Evolutionary conservation across 495 filamentous ascomycete species (phyloP), one percentile per base, ranked within the genome.

Genomic region (Penicillium egyptiacum): DNA sequence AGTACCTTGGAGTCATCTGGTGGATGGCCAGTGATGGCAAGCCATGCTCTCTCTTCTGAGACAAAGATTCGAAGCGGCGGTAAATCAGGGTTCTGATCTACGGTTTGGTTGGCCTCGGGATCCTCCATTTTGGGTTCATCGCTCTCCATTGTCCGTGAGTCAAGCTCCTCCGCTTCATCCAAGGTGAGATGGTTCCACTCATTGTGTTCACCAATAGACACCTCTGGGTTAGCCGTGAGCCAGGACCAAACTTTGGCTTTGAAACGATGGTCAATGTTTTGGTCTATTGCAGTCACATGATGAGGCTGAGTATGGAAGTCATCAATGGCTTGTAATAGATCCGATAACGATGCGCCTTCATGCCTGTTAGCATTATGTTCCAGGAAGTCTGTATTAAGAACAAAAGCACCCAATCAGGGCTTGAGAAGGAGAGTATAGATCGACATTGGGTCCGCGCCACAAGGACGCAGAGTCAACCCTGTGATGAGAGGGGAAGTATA

Each of bases 21-120:
- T 16, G 82, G 84, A 72, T 96, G 92, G 5, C 91, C 91, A 37
- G 93, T 81, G 46, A 96, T 67, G 3, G 89, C 87, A 50, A 83
- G 74, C 92, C 92, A 97, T 30, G 88, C 81, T 44, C 85, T 75
- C 43, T 86, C 79, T 59, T 79, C 64, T n/a, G 78, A 84, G 37
- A 84, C 81, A 63, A 81, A 86, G 8, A 89, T 67, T 39, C 78
- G 79, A 50, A 80, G 51, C 12, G 43, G 50, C 0, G 60, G 41
- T 9, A 56, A 7, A 39, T 50, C 10, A 41, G 55, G 12, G 37
- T 66, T 35, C 30, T 55, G 47, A 40, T 57, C 31, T 40, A 31
- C 33, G 26, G 55, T 39, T 47, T 56, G 46, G 9, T 61, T 37
- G 5, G 41, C 51, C 6, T 55, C 53, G 5, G 48, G 19, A 25